phyloP scores from a whole-genome alignment of 495 filamentous ascomycete species.

The Astrothelium macrocarpum region DNA sequence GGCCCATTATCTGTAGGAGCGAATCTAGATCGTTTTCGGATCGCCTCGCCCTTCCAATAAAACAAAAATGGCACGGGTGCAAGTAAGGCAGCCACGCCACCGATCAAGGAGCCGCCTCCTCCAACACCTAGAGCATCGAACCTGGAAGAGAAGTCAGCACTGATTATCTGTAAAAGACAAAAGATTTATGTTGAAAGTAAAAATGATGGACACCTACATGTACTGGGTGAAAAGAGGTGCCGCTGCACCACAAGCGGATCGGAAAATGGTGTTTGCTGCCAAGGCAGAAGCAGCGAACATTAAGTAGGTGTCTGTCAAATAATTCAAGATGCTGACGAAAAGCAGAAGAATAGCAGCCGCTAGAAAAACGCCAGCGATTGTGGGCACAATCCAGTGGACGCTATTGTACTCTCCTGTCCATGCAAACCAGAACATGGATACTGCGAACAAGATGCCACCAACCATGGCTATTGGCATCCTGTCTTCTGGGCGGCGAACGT shows the following conservation, averaged over 20 bases:
- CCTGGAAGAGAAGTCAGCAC: not conserved
- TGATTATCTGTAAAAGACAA: not conserved
- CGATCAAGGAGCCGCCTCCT: slow-evolving; percentile 41
- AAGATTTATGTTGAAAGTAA: not conserved
- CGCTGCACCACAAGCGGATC: slow-evolving; percentile 25
- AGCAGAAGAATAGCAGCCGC: slow-evolving; percentile 15
- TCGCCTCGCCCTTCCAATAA: slow-evolving; percentile 40
- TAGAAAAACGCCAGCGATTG: slow-evolving; percentile 19
- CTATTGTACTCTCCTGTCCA: slow-evolving; percentile 37
- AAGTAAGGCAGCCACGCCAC: slow-evolving; percentile 35
- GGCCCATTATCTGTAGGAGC: slow-evolving; percentile 25
- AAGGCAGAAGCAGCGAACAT: slow-evolving; percentile 28
- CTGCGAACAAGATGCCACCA: slow-evolving; percentile 37
- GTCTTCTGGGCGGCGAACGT: not conserved
- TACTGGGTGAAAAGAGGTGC: slow-evolving; percentile 30
- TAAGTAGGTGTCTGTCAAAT: slow-evolving; percentile 23
- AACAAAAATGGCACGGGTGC: slow-evolving; percentile 43
- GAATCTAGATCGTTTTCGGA: slow-evolving; percentile 34
- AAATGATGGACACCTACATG: slow-evolving; percentile 13
- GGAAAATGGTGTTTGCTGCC: slow-evolving; percentile 31
- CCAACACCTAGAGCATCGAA: slow-evolving; percentile 35
- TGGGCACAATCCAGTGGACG: slow-evolving; percentile 16
- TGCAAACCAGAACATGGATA: slow-evolving; percentile 49
- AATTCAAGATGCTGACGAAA: slow-evolving; percentile 25
- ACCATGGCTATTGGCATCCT: not conserved